A percentile compares a stretch with the other conserved stretches of the same genome.
Conservation (phyloP, 2,329 filamentous ascomycete species). For the Aureobasidium sp. region DNA sequence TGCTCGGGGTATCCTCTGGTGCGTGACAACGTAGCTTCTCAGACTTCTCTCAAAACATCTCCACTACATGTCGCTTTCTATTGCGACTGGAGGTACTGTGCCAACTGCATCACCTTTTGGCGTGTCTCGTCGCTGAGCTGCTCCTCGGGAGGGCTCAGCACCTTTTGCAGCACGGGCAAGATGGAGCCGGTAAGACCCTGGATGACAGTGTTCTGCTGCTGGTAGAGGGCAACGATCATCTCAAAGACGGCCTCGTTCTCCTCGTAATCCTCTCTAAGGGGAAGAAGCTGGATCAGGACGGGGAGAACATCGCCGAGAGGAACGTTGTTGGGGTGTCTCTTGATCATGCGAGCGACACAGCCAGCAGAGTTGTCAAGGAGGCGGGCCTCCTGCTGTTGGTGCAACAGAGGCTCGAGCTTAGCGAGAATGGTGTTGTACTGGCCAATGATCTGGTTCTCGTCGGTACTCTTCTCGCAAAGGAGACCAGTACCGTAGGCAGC, state of each 20-base stretch:
- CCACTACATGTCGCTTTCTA: conserved; percentile 12
- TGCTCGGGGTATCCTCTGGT: conserved; percentile 13
- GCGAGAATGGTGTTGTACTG: conserved; percentile 68
- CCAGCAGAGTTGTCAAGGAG: conserved; percentile 90
- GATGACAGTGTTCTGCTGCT: conserved; percentile 59
- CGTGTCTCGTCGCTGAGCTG: conserved; percentile 68
- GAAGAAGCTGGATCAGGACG: conserved; percentile 67
- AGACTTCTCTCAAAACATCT: conserved; percentile 9
- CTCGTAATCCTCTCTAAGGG: conserved; percentile 86
- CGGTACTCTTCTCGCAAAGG: conserved; percentile 71
- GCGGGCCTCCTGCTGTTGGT: conserved; percentile 62
- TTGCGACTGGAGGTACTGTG: conserved; percentile 41
- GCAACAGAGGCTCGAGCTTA: conserved; percentile 79
- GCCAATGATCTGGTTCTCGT: conserved; percentile 64
- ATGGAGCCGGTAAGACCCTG: conserved; percentile 62
- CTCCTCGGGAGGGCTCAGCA: conserved; percentile 62
- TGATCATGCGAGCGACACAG: conserved; percentile 86
- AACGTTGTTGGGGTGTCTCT: conserved; percentile 73
- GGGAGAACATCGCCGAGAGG: conserved; percentile 77
- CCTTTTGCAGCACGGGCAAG: conserved; percentile 63
- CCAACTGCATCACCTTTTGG: conserved; percentile 56
- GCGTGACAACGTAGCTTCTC: conserved; percentile 14
- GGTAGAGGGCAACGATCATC: conserved; percentile 81
- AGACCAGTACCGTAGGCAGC: conserved; percentile 86
- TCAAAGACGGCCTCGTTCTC: conserved; percentile 92